These are phyloP conservation scores for Anethum foeniculum DNA, from an alignment of 140 eudicot species.

Conservation along the genomic window DNA sequence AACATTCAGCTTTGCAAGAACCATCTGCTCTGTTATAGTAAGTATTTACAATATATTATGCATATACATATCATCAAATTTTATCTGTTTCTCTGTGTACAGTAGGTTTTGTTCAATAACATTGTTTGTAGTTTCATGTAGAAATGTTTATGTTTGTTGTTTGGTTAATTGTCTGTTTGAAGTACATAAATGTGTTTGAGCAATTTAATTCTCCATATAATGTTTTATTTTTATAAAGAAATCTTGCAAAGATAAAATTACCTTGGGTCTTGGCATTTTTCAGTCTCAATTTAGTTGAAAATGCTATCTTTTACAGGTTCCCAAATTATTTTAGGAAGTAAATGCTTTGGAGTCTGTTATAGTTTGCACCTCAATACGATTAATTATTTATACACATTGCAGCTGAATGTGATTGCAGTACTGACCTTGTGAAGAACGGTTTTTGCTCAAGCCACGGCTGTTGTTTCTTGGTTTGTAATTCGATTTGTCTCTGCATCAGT, in stretches of 20 bases:
- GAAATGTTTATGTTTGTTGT: neutral
- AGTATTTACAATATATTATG: neutral
- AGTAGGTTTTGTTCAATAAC: neutral
- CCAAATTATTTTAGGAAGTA: neutral
- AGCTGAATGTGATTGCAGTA: neutral
- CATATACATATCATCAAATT: neutral
- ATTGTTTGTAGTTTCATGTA: neutral
- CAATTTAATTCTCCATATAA: neutral
- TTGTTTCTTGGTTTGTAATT: neutral
- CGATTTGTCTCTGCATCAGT: neutral
- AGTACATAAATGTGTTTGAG: neutral
- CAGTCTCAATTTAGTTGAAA: no score
- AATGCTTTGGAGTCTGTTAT: neutral
- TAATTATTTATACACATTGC: neutral
- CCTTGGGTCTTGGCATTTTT: neutral
- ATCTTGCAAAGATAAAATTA: neutral
- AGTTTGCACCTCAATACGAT: neutral
- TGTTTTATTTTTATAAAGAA: neutral
- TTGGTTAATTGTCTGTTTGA: neutral
- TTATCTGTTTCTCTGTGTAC: no score
- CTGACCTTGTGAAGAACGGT: neutral
- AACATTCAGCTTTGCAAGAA: neutral
- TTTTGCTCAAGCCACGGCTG: neutral
- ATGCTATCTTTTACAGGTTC: neutral
- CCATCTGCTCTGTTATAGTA: neutral